These are phyloP conservation scores for Kernera saxatilis DNA, from an alignment of 345 rosid species.

Conservation along the genomic window DNA sequence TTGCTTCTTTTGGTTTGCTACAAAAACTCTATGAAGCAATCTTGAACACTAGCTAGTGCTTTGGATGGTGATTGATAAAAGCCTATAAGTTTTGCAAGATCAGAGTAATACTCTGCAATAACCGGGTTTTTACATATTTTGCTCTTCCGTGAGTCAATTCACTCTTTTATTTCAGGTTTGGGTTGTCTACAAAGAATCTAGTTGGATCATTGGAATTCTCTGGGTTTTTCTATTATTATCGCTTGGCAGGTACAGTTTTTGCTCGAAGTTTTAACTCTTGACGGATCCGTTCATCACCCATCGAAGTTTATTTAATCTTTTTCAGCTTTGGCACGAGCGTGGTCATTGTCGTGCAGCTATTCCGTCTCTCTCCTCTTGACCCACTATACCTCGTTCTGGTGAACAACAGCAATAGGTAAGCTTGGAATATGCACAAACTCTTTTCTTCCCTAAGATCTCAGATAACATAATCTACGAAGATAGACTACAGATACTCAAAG, in stretches of 20 bases:
- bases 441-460: background rate
- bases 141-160: background rate
- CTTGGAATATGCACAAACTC: background rate
- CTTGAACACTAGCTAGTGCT: background rate
- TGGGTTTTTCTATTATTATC: slow-evolving; percentile 73
- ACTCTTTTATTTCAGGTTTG: slow-evolving; percentile 45
- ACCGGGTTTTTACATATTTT: background rate
- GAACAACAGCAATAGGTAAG: slow-evolving; percentile 46
- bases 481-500: background rate
- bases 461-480: background rate
- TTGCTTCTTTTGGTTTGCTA: background rate
- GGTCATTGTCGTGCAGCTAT: slow-evolving; percentile 54
- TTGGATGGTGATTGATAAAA: background rate
- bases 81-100: background rate
- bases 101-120: background rate
- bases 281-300: background rate
- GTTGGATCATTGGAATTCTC: slow-evolving; percentile 49
- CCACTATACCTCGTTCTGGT: slow-evolving; percentile 64
- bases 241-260: slow-evolving; percentile 65
- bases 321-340: slow-evolving; percentile 67
- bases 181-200: slow-evolving; percentile 81
- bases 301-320: background rate
- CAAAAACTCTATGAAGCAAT: background rate
- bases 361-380: slow-evolving; percentile 52
- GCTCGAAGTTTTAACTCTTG: background rate